A percentile compares a stretch with the other conserved stretches of the same genome.
Conservation (phyloP, 1,284 basidiomycete species). For the Ustilago xerochloae region DNA sequence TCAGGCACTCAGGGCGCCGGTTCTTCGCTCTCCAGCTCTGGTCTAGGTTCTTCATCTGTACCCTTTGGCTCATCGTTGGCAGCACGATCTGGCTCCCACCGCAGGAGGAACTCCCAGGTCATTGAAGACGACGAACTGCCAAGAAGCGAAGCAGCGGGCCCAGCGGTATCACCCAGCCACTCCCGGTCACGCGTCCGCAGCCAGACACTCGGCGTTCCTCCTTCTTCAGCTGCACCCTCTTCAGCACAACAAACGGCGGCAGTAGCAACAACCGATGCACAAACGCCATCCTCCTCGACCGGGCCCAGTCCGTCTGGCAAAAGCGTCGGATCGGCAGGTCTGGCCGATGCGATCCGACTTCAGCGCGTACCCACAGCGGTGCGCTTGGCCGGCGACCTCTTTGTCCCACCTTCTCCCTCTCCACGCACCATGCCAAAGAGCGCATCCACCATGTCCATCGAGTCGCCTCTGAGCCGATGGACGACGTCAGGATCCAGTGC, state of each 20-base stretch:
- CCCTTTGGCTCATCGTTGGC: conserved; percentile 26
- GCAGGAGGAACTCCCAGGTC: conserved; percentile 31
- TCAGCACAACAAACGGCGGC: too few species aligned
- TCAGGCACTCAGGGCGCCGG: conserved; percentile 39
- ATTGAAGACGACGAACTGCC: conserved; percentile 29
- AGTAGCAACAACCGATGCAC: conserved; percentile 4
- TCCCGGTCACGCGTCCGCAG: conserved; percentile 53
- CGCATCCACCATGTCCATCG: conserved; percentile 39
- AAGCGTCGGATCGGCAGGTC: conserved; percentile 9
- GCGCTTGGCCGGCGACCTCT: conserved; percentile 71
- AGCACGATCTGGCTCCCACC: conserved; percentile 10
- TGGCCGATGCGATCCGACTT: conserved; percentile 70
- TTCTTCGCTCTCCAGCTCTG: conserved; percentile 33
- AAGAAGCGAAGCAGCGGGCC: conserved; percentile 2
- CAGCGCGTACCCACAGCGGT: conserved; percentile 72
- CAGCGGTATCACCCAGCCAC: conserved; percentile 20
- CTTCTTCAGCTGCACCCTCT: conserved; percentile 6
- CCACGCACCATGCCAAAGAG: conserved; percentile 40
- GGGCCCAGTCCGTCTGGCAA: conserved; percentile 33
- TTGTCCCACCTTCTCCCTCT: conserved; percentile 44
- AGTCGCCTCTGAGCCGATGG: conserved; percentile 36
- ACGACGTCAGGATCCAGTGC: conserved; percentile 6
- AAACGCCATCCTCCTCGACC: conserved; percentile 6
- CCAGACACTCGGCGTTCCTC: conserved; percentile 48
- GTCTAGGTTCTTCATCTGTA: conserved; percentile 30